Conservation (phyloP, 495 filamentous ascomycete genomes). For the Schizothecium vesticola region DNA sequence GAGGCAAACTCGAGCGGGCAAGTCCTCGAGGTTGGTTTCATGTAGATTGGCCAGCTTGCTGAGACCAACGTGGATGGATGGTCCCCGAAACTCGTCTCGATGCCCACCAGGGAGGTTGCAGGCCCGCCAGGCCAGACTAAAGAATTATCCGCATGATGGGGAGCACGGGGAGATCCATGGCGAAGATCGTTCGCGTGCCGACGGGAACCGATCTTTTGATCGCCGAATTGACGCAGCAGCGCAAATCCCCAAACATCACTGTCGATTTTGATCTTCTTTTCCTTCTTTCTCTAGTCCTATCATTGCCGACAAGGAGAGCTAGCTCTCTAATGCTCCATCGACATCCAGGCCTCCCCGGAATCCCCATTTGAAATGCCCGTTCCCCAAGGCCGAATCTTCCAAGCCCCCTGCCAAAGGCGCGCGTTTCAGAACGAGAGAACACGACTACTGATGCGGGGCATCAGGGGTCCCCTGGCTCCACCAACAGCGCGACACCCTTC, state of each 20-base stretch:
- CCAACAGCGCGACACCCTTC: neutral
- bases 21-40: constrained; percentile 6
- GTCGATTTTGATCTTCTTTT: neutral
- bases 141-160: constrained; percentile 12
- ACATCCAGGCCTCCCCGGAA: neutral
- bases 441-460: neutral
- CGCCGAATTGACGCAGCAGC: neutral
- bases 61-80: neutral
- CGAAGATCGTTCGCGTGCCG: constrained; percentile 8
- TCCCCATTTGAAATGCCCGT: neutral
- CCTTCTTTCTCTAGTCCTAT: neutral
- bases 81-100: neutral
- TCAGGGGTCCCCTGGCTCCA: neutral
- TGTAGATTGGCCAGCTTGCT: constrained; percentile 2
- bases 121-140: constrained; percentile 6
- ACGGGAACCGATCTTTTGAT: neutral
- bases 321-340: neutral
- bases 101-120: neutral
- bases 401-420: neutral
- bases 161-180: constrained; percentile 6
- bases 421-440: constrained; percentile 11
- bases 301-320: neutral
- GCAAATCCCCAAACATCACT: neutral
- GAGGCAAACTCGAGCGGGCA: neutral
- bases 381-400: neutral